Percentiles rank a stretch among this genome's conserved stretches.
Evolutionary conservation across 177 flowering plant species (phyloP).

Genomic region (Vitis hybrid): DNA sequence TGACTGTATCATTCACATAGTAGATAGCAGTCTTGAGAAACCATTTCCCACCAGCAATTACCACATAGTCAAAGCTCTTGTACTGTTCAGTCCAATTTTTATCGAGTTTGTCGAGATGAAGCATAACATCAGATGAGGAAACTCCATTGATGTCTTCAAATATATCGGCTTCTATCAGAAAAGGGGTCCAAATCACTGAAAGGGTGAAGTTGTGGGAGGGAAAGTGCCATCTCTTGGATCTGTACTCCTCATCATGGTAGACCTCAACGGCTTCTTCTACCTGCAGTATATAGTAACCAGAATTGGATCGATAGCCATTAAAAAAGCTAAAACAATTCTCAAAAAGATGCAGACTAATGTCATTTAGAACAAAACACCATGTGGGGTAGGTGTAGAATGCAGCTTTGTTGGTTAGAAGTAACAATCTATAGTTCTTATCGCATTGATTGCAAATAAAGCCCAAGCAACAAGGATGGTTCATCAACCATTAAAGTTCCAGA

Average conservation of each 20-base stretch:
- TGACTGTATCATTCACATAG: conserved; percentile 50
- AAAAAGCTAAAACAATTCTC: no score
- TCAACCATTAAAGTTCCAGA: no score
- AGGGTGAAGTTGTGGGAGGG: conserved; percentile 47
- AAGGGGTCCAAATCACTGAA: conserved; percentile 48
- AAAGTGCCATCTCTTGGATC: conserved; percentile 44
- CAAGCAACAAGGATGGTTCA: no score
- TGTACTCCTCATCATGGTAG: conserved; percentile 46
- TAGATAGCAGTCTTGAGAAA: conserved; percentile 79
- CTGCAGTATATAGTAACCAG: conserved; percentile 21
- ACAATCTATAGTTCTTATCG: no score
- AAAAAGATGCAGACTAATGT: not conserved
- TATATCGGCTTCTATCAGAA: conserved; percentile 36
- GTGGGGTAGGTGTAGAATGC: not conserved
- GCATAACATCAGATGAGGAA: conserved; percentile 37
- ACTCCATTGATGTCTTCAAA: conserved; percentile 41
- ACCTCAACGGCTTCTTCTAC: conserved; percentile 44
- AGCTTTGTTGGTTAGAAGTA: not conserved
- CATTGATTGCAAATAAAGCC: no score
- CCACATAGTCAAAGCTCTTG: conserved; percentile 50
- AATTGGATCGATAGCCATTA: not conserved
- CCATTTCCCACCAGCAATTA: conserved; percentile 87
- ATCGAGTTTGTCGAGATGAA: conserved; percentile 47
- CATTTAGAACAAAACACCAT: not conserved
- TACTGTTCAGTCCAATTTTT: conserved; percentile 40